Evolutionary conservation across 2,329 filamentous ascomycete species (phyloP), one percentile per base, ranked within the genome.

Genomic region (Fusarium concolor): DNA sequence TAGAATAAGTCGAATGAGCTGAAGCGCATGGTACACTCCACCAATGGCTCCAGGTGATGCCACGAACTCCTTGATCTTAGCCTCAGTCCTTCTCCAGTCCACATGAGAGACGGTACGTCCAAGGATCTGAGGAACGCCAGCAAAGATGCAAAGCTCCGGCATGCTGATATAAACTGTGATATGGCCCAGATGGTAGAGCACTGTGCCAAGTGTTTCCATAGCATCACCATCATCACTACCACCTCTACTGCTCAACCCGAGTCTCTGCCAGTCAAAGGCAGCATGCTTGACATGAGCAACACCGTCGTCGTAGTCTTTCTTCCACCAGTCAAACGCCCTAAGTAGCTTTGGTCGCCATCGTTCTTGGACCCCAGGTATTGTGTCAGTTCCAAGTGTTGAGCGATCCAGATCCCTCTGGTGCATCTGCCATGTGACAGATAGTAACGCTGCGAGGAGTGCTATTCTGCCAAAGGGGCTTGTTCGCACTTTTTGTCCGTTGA

Each of bases 161-260:
- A 74, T 74, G 50, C 72, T 74, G 41, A 74, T 74, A 26, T 74
- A 73, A 24, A 74, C 72, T 3, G 72, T 74, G 17, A 74, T 74
- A 28, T 74, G 72, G 2, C 72, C 72, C 10, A 74, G 38, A n/a
- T 74, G 72, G 42, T 74, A 74, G 14, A 74, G 56, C 9, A 74
- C 72, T 5, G 72, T 74, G 2, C 72, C 72, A 8, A 74, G 51
- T 17, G 69, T 74, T 60, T 72, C 70, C 54, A 74, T 72, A 4
- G 72, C 72, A 61, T 74, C 71, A 1, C 72, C 72, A 39, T 74
- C 72, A 20, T 74, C 72, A 10, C 72, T 74, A 33, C 72, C 72
- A 2, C 72, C 72, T 56, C 71, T 62, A 8, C 52, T 73, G 41
- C 71, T 73, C 26, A 72, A 31, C 1, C 72, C 72, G 6, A 74